These are phyloP conservation scores for Neonectria neomacrospora DNA, from an alignment of 2,329 filamentous ascomycete species.

Conservation along the genomic window DNA sequence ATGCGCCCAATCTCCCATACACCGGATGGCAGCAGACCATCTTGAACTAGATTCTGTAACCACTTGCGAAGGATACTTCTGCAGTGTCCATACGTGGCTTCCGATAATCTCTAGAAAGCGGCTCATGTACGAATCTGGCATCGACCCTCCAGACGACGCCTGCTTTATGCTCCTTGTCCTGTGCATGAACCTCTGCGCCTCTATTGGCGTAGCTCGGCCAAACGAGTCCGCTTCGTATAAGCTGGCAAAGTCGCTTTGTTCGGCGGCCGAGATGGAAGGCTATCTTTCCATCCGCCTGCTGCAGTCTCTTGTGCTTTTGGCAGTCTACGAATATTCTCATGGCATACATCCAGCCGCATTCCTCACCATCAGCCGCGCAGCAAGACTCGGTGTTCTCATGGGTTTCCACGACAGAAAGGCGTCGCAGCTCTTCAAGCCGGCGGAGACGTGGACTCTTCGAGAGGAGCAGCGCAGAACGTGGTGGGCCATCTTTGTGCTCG, in stretches of 20 bases:
- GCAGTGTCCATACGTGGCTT: conserved; percentile 29
- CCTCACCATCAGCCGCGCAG: conserved; percentile 33
- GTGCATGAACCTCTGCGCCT: conserved; percentile 34
- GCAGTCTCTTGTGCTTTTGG: conserved; percentile 29
- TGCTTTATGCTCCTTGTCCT: conserved; percentile 30
- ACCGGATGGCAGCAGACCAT: conserved; percentile 2
- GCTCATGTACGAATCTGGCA: conserved; percentile 11
- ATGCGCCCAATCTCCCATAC: background rate
- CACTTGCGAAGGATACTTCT: conserved; percentile 24
- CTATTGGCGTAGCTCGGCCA: background rate
- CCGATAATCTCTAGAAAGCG: conserved; percentile 35
- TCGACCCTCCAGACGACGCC: background rate
- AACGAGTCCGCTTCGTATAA: conserved; percentile 23
- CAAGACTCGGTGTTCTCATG: conserved; percentile 32
- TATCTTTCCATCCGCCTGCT: conserved; percentile 31
- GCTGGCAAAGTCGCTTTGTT: conserved; percentile 22
- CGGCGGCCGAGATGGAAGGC: conserved; percentile 21
- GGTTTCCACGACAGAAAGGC: conserved; percentile 25
- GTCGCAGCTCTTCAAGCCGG: conserved; percentile 24
- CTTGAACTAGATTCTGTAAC: background rate
- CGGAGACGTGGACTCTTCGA: conserved; percentile 31
- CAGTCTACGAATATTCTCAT: conserved; percentile 28
- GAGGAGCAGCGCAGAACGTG: conserved; percentile 37
- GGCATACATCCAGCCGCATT: conserved; percentile 36
- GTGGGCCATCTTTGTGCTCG: conserved; percentile 38